Percentiles rank a stretch among this genome's conserved stretches.
Conservation (phyloP, 345 rosid genomes). For the Brassica nigra region DNA sequence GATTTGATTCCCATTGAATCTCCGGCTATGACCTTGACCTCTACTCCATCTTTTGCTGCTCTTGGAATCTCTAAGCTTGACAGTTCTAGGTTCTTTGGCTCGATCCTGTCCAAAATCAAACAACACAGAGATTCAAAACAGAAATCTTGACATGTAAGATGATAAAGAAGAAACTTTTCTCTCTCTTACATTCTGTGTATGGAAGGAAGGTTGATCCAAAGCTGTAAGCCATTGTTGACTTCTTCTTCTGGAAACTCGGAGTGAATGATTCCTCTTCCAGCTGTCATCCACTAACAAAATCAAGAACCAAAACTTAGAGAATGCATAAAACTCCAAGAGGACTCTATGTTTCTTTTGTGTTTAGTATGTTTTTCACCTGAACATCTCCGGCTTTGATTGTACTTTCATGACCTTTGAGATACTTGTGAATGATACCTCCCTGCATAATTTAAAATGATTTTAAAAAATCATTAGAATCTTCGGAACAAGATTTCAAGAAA, state of each 20-base stretch:
- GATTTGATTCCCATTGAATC: constrained; percentile 85
- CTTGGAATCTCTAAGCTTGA: constrained; percentile 52
- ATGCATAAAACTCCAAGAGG: not conserved
- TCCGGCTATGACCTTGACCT: constrained; percentile 80
- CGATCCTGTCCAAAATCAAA: constrained; percentile 56
- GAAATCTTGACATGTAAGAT: not conserved
- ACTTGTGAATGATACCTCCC: constrained; percentile 89
- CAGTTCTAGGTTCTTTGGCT: constrained; percentile 69
- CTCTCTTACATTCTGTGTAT: constrained; percentile 68
- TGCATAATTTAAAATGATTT: constrained; percentile 25
- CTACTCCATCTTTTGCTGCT: constrained; percentile 66
- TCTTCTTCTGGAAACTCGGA: constrained; percentile 94
- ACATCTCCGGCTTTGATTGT: constrained; percentile 84
- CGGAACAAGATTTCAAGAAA: constrained; percentile 1
- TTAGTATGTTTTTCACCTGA: constrained; percentile 52
- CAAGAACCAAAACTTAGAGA: not conserved
- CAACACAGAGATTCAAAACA: constrained; percentile 3
- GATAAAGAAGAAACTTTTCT: not conserved
- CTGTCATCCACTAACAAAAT: constrained; percentile 84
- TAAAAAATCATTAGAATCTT: not conserved
- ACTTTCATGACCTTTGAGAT: constrained; percentile 69
- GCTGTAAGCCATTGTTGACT: constrained; percentile 77
- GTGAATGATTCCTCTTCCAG: constrained; percentile 94
- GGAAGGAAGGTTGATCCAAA: constrained; percentile 94
- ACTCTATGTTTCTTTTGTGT: not conserved